Conservation (phyloP, 768 basidiomycete species). For the Trametes gibbosa region DNA sequence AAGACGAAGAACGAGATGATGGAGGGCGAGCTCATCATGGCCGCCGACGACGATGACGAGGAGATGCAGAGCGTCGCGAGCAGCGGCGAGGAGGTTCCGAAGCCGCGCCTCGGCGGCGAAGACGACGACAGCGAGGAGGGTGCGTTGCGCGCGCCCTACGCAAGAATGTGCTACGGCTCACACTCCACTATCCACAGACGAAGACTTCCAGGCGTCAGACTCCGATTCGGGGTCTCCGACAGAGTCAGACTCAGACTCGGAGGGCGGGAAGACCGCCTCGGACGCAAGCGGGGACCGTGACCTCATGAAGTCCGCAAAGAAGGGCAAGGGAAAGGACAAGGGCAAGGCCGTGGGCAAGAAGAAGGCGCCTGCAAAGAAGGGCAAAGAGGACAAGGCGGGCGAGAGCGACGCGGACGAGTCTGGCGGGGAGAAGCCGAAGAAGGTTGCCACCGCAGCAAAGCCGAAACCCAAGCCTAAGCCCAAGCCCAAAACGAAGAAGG, state of each 20-base stretch:
- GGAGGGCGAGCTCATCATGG: conserved; percentile 76
- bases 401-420: conserved; percentile 35
- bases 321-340: conserved; percentile 36
- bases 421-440: conserved; percentile 46
- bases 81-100: conserved; percentile 60
- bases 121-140: conserved; percentile 82
- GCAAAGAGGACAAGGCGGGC: conserved; percentile 16
- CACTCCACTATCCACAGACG: conserved; percentile 46
- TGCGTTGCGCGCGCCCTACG: conserved; percentile 27
- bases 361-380: conserved; percentile 33
- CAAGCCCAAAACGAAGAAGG: conserved; percentile 49
- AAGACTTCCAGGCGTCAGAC: conserved; percentile 86
- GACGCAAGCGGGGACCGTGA: conserved; percentile 81
- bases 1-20: conserved; percentile 95
- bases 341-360: conserved; percentile 32
- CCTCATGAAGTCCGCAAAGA: conserved; percentile 43
- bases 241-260: conserved; percentile 62
- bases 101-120: conserved; percentile 48
- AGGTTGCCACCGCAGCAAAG: conserved; percentile 50
- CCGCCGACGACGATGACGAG: conserved; percentile 69
- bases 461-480: conserved; percentile 48
- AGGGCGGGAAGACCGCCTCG: conserved; percentile 76
- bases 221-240: conserved; percentile 90
- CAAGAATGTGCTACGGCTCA: background rate
- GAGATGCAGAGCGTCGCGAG: conserved; percentile 82